phyloP scores from a whole-genome alignment of 2,329 filamentous ascomycete species.

The Gyromitra esculenta region DNA sequence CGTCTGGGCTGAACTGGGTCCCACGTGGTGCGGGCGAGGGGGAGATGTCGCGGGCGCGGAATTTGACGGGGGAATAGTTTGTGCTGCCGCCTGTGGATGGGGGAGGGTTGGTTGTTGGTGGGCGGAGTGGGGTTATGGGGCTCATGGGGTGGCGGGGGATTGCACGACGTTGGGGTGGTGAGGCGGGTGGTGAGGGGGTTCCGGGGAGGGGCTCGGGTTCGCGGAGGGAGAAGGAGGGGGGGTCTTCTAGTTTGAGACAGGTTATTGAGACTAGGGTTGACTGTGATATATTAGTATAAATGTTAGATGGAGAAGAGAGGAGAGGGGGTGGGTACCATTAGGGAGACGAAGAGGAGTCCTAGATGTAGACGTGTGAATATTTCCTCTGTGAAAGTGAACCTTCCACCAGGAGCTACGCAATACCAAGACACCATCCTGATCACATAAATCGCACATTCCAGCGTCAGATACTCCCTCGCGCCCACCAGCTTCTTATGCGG shows the following conservation, averaged over 20 bases:
- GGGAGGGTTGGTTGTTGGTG: slow-evolving; percentile 16
- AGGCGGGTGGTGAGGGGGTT: slow-evolving; percentile 44
- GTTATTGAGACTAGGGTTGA: slow-evolving; percentile 49
- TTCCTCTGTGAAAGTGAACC: slow-evolving; percentile 21
- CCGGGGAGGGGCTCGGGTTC: slow-evolving; percentile 45
- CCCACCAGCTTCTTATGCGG: slow-evolving; percentile 54
- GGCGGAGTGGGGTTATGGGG: slow-evolving; percentile 41
- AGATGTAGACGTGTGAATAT: slow-evolving; percentile 39
- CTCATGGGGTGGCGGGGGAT: slow-evolving; percentile 37
- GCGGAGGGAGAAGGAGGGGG: slow-evolving; percentile 52
- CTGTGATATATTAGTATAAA: slow-evolving; percentile 18
- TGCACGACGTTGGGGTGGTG: slow-evolving; percentile 21
- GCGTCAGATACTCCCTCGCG: slow-evolving; percentile 39
- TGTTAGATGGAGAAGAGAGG: background rate
- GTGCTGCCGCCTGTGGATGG: slow-evolving; percentile 45
- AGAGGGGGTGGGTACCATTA: slow-evolving; percentile 35
- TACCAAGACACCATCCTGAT: slow-evolving; percentile 47
- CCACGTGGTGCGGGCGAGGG: slow-evolving; percentile 41
- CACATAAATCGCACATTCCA: slow-evolving; percentile 37
- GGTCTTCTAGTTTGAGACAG: slow-evolving; percentile 53
- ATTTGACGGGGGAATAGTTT: slow-evolving; percentile 38
- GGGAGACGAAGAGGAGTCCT: slow-evolving; percentile 45
- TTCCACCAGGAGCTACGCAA: slow-evolving; percentile 33
- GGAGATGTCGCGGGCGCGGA: slow-evolving; percentile 41
- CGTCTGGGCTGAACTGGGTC: slow-evolving; percentile 30